These are phyloP conservation scores for Brassica cretica DNA, from an alignment of 345 rosid genomes.

Conservation along the genomic window DNA sequence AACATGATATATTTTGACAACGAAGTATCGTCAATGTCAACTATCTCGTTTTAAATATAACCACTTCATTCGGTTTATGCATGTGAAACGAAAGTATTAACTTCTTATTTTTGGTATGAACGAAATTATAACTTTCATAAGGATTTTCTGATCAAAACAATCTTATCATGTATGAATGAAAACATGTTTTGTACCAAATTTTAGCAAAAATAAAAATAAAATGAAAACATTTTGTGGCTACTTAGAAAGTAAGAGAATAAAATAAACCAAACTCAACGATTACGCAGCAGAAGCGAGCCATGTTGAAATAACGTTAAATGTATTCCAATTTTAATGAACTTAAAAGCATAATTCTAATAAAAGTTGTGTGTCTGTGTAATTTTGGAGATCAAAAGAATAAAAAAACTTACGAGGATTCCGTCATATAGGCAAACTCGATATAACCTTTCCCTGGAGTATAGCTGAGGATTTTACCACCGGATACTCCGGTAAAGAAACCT, in stretches of 20 bases:
- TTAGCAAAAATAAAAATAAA: background rate
- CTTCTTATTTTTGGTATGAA: too few relatives aligned
- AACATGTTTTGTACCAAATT: background rate
- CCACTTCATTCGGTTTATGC: background rate
- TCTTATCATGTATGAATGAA: background rate
- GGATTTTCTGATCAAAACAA: background rate
- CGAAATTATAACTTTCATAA: background rate
- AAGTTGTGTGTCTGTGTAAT: background rate
- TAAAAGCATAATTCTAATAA: background rate
- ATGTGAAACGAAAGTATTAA: background rate
- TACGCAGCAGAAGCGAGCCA: background rate
- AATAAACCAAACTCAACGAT: background rate
- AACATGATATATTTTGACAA: background rate
- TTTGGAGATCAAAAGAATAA: background rate
- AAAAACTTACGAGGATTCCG: slow-evolving; percentile 23
- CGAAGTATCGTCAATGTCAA: background rate
- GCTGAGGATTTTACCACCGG: slow-evolving; percentile 46
- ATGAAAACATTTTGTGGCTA: background rate
- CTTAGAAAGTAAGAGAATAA: background rate
- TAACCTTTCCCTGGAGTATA: slow-evolving; percentile 34
- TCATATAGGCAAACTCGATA: slow-evolving; percentile 28
- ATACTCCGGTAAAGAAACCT: slow-evolving; percentile 46
- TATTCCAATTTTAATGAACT: background rate
- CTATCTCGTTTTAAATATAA: background rate
- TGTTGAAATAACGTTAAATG: background rate